Evolutionary conservation across 768 basidiomycete species (phyloP).

Genomic region (Austroboletus festivus): DNA sequence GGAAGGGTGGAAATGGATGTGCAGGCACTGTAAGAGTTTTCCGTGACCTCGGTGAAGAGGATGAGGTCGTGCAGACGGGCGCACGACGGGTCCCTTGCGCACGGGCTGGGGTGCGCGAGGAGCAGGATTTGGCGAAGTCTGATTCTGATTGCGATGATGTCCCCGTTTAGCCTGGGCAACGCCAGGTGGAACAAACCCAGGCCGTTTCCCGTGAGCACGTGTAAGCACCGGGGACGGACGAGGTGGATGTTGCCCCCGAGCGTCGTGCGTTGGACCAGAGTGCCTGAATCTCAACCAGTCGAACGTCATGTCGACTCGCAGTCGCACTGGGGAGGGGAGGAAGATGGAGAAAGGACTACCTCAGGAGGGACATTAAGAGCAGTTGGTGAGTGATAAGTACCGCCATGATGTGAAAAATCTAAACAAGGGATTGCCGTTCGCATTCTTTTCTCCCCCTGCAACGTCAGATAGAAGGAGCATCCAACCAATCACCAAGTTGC

Average conservation of each 20-base stretch:
- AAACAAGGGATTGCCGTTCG: slow-evolving; percentile 26
- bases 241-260: slow-evolving; percentile 14
- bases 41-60: slow-evolving; percentile 11
- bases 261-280: slow-evolving; percentile 12
- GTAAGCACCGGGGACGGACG: slow-evolving; percentile 14
- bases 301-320: slow-evolving; percentile 22
- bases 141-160: slow-evolving; percentile 15
- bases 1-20: slow-evolving; percentile 25
- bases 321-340: slow-evolving; percentile 8
- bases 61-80: slow-evolving; percentile 8
- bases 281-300: slow-evolving; percentile 26
- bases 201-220: slow-evolving; percentile 19
- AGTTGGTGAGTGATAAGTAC: slow-evolving; percentile 25
- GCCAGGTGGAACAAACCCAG: slow-evolving; percentile 14
- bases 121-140: slow-evolving; percentile 2
- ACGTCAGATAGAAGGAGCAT: slow-evolving; percentile 26
- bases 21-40: slow-evolving; percentile 22
- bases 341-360: slow-evolving; percentile 2
- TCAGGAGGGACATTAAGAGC: slow-evolving; percentile 31
- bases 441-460: slow-evolving; percentile 25
- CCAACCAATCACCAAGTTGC: slow-evolving; percentile 24
- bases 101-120: slow-evolving; percentile 10
- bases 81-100: slow-evolving; percentile 17
- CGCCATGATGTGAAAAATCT: slow-evolving; percentile 20
- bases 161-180: slow-evolving; percentile 19